phyloP scores from a whole-genome alignment of 2,329 filamentous ascomycete genomes.

The Albophoma yamanashiensis region DNA sequence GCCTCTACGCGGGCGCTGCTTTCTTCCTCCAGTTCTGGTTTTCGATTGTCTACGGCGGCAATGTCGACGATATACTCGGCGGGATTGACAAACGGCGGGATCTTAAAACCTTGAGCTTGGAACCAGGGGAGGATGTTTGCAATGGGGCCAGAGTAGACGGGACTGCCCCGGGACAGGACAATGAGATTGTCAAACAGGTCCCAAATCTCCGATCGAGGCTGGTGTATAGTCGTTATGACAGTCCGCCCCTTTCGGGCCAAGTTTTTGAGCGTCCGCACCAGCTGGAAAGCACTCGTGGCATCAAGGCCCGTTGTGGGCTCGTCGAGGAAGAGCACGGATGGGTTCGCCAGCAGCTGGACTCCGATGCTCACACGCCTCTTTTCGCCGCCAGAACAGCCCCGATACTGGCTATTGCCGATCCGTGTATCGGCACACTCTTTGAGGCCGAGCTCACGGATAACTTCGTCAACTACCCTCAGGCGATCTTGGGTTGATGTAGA shows the following conservation, averaged over 20 bases:
- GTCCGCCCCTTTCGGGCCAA: slow-evolving; percentile 60
- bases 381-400: slow-evolving; percentile 70
- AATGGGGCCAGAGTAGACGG: slow-evolving; percentile 55
- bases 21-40: slow-evolving; percentile 50
- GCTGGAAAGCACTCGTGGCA: slow-evolving; percentile 65
- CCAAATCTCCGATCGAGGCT: slow-evolving; percentile 73
- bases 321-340: slow-evolving; percentile 67
- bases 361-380: slow-evolving; percentile 68
- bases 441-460: slow-evolving; percentile 63
- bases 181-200: slow-evolving; percentile 63
- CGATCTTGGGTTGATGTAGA: slow-evolving; percentile 49
- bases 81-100: slow-evolving; percentile 66
- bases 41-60: slow-evolving; percentile 63
- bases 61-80: slow-evolving; percentile 68
- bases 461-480: slow-evolving; percentile 57
- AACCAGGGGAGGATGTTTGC: slow-evolving; percentile 55
- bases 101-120: slow-evolving; percentile 41
- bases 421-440: slow-evolving; percentile 69
- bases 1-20: slow-evolving; percentile 49
- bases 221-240: slow-evolving; percentile 65
- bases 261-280: slow-evolving; percentile 58
- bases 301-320: slow-evolving; percentile 72
- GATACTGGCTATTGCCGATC: slow-evolving; percentile 60
- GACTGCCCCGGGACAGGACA: slow-evolving; percentile 54
- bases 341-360: slow-evolving; percentile 69